Conservation (phyloP, 441 rosid species). For the Mallotus japonicus region DNA sequence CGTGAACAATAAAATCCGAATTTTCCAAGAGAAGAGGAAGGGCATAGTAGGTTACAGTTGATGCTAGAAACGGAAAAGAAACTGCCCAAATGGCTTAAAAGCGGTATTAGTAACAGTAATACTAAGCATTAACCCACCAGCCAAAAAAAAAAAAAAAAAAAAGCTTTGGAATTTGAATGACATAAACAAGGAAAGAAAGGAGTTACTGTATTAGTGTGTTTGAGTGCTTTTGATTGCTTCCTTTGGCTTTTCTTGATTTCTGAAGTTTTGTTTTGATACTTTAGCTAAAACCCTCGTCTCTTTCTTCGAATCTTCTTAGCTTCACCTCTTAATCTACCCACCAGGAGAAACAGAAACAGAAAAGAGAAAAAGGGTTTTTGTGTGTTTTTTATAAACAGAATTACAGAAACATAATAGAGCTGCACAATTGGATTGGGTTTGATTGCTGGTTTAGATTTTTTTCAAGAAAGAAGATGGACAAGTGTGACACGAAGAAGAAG, state of each 20-base stretch:
- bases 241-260: background rate
- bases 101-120: too few relatives aligned
- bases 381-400: too few relatives aligned
- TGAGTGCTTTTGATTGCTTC: too few relatives aligned
- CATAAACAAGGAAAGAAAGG: background rate
- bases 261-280: slow-evolving; percentile 1
- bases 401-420: background rate
- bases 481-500: slow-evolving; percentile 36
- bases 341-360: too few relatives aligned
- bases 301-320: slow-evolving; percentile 15
- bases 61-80: too few relatives aligned
- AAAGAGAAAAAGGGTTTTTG: too few relatives aligned
- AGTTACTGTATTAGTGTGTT: slow-evolving; percentile 5
- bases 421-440: background rate
- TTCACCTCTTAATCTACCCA: slow-evolving; percentile 2
- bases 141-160: too few relatives aligned
- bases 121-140: too few relatives aligned
- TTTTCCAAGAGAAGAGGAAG: too few relatives aligned
- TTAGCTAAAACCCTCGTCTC: slow-evolving; percentile 6
- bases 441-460: background rate
- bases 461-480: slow-evolving; percentile 3
- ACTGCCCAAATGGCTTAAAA: too few relatives aligned
- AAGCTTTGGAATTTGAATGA: background rate
- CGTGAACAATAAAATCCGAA: too few relatives aligned
- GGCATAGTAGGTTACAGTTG: too few relatives aligned